A percentile compares a stretch with the other conserved stretches of the same genome.
Evolutionary conservation across 352 stramenopile species (phyloP).

Genomic region (Pythium phragmiticola): DNA sequence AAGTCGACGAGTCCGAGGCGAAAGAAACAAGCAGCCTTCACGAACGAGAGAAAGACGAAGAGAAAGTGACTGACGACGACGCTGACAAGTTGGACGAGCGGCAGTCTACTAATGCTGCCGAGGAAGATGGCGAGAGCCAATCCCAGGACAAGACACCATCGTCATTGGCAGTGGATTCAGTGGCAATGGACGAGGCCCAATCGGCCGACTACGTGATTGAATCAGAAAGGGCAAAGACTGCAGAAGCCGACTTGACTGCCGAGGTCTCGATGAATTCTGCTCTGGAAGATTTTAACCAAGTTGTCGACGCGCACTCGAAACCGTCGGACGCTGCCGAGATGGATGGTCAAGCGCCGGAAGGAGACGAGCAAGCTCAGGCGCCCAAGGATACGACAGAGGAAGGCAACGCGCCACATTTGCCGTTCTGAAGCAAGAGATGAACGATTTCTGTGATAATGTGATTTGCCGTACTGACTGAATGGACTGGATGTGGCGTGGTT

Average conservation of each 20-base stretch:
- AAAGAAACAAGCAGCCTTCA: neutral
- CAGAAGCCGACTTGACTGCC: neutral
- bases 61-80: neutral
- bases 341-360: neutral
- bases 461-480: neutral
- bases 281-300: neutral
- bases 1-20: neutral
- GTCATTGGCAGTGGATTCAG: neutral
- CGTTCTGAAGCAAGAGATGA: conserved; percentile 1
- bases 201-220: conserved; percentile 8
- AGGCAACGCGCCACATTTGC: conserved; percentile 2
- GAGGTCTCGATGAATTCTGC: neutral
- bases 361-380: neutral
- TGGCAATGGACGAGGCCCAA: neutral
- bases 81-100: neutral
- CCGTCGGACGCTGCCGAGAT: too few species aligned
- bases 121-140: neutral
- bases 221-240: neutral
- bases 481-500: too few species aligned
- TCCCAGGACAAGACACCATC: neutral
- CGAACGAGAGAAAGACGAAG: neutral
- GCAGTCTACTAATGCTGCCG: neutral
- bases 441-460: neutral
- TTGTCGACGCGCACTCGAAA: conserved; percentile 2
- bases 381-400: neutral